These are phyloP conservation scores for Carallia brachiata DNA, from an alignment of 345 rosid species.

Conservation along the genomic window DNA sequence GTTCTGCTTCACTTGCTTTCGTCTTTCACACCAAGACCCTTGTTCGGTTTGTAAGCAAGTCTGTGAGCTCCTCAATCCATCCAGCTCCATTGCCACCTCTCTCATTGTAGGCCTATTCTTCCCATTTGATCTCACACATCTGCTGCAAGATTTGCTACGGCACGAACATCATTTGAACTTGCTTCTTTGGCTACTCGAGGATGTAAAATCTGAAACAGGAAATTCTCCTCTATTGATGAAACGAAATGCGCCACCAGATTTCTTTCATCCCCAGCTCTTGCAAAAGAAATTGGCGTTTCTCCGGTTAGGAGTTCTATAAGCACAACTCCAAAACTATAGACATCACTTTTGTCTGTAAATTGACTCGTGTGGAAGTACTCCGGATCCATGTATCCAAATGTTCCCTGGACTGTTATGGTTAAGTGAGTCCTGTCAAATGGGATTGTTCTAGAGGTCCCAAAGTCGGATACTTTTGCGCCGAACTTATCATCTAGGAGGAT, in stretches of 20 bases:
- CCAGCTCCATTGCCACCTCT: neutral
- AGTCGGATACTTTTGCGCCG: slow-evolving; percentile 5
- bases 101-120: neutral
- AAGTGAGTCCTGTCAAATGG: no score
- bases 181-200: neutral
- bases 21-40: no score
- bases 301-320: slow-evolving; percentile 9
- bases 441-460: slow-evolving; percentile 8
- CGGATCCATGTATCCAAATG: slow-evolving; percentile 10
- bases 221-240: neutral
- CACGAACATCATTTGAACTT: neutral
- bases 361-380: slow-evolving; percentile 15
- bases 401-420: no score
- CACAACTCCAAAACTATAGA: slow-evolving; percentile 8
- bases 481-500: slow-evolving; percentile 6
- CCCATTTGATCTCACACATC: neutral
- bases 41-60: no score
- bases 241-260: slow-evolving; percentile 8
- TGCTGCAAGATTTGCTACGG: neutral
- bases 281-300: slow-evolving; percentile 5
- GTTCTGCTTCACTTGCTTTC: no score
- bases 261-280: slow-evolving; percentile 8
- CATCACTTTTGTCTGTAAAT: slow-evolving; percentile 10
- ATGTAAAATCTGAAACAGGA: neutral
- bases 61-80: neutral